Conservation (phyloP, 768 basidiomycete genomes). For the Boletus coccyginus region DNA sequence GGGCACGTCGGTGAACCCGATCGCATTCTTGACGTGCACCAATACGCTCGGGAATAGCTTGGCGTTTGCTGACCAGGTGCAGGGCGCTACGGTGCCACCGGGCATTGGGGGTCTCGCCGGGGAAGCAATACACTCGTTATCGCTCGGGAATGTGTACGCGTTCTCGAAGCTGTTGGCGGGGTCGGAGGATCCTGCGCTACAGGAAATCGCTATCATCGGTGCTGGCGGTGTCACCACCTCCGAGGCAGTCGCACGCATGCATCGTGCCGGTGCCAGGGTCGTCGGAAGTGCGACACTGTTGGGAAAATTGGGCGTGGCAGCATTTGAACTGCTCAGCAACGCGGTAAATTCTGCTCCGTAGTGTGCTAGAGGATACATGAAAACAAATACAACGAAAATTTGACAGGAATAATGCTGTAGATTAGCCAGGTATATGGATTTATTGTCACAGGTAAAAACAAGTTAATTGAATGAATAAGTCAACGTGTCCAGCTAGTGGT, state of each 20-base stretch:
- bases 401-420: conserved; percentile 1
- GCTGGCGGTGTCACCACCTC: conserved; percentile 76
- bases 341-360: conserved; percentile 4
- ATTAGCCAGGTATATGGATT: conserved; percentile 16
- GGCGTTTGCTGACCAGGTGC: conserved; percentile 56
- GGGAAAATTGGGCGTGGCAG: conserved; percentile 51
- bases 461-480: conserved; percentile 30
- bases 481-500: conserved; percentile 17
- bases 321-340: conserved; percentile 44
- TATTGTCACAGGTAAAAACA: conserved; percentile 1
- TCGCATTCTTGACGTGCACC: conserved; percentile 76
- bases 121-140: conserved; percentile 67
- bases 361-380: conserved; percentile 15
- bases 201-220: conserved; percentile 61
- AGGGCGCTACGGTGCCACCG: conserved; percentile 48
- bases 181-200: conserved; percentile 40
- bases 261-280: conserved; percentile 66
- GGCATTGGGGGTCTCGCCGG: conserved; percentile 74
- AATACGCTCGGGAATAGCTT: conserved; percentile 77
- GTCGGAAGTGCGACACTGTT: conserved; percentile 63
- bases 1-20: conserved; percentile 38
- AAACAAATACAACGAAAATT: conserved; percentile 25
- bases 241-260: conserved; percentile 65
- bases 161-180: conserved; percentile 53
- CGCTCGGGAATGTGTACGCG: conserved; percentile 74